Percentiles rank a stretch among this genome's conserved stretches.
Evolutionary conservation across 805 yeast genomes (phyloP).

Genomic region (Wickerhamiella vanderwaltii): DNA sequence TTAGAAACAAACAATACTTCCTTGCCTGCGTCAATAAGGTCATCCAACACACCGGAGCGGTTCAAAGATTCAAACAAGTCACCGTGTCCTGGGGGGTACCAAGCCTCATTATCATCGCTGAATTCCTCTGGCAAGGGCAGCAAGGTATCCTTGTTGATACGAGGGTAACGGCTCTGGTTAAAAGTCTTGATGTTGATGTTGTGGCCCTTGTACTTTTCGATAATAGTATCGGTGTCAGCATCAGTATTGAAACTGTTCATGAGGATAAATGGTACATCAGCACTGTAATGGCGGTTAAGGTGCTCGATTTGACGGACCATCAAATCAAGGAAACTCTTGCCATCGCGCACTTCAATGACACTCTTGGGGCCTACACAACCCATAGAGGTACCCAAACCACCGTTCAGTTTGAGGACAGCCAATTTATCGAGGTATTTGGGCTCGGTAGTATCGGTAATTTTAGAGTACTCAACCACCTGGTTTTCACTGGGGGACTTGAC

Average conservation of each 20-base stretch:
- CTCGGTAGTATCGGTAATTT: slow-evolving; percentile 33
- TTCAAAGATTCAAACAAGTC: slow-evolving; percentile 86
- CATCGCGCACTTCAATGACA: slow-evolving; percentile 96
- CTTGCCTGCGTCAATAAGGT: slow-evolving; percentile 81
- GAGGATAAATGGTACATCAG: slow-evolving; percentile 89
- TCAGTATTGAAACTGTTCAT: slow-evolving; percentile 99
- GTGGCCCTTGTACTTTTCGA: slow-evolving; percentile 94
- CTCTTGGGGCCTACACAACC: slow-evolving; percentile 99
- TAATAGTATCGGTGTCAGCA: slow-evolving; percentile 84
- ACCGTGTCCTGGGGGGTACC: slow-evolving; percentile 99
- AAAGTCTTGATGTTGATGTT: slow-evolving; percentile 89
- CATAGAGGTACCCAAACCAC: slow-evolving; percentile 98
- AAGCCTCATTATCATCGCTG: slow-evolving; percentile 65
- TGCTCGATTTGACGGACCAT: slow-evolving; percentile 95
- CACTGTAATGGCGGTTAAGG: slow-evolving; percentile 76
- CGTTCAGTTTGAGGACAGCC: slow-evolving; percentile 92
- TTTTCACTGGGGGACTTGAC: slow-evolving; percentile 81
- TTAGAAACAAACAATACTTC: slow-evolving; percentile 91
- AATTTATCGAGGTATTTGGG: slow-evolving; percentile 53
- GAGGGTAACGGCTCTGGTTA: slow-evolving; percentile 96
- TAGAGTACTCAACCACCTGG: slow-evolving; percentile 73
- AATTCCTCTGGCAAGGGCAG: slow-evolving; percentile 79
- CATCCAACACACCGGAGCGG: slow-evolving; percentile 83
- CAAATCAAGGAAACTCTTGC: slow-evolving; percentile 90
- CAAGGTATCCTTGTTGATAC: slow-evolving; percentile 89